Evolutionary conservation across 805 yeast species (phyloP).

Genomic region (Hagleromyces aurorensis): DNA sequence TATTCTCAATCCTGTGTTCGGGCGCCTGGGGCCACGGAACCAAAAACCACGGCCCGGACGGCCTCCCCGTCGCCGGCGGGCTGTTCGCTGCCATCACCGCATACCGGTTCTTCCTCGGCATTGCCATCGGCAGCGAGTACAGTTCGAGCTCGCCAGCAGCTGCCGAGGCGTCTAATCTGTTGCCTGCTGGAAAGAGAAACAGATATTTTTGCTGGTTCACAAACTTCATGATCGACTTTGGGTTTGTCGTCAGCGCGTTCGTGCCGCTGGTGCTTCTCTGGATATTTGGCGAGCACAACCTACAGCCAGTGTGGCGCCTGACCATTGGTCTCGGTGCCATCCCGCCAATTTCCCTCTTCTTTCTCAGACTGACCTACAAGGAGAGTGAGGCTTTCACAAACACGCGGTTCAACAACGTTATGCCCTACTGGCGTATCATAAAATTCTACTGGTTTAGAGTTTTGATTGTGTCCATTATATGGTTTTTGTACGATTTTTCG

Average conservation of each 20-base stretch:
- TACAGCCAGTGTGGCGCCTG: conserved; percentile 85
- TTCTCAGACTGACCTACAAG: conserved; percentile 64
- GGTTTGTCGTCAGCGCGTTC: conserved; percentile 76
- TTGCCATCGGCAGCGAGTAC: conserved; percentile 92
- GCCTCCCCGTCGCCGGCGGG: too few relatives aligned
- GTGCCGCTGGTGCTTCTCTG: conserved; percentile 81
- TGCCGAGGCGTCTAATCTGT: conserved; percentile 76
- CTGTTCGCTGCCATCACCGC: conserved; percentile 75
- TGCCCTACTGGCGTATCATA: conserved; percentile 60
- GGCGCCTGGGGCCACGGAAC: conserved; percentile 78
- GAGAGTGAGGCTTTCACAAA: conserved; percentile 69
- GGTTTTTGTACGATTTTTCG: conserved; percentile 90
- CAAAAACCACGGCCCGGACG: conserved; percentile 41
- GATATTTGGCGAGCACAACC: conserved; percentile 65
- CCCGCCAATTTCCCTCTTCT: conserved; percentile 72
- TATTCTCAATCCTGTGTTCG: conserved; percentile 71
- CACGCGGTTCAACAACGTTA: conserved; percentile 54
- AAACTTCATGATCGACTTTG: conserved; percentile 76
- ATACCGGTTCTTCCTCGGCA: conserved; percentile 80
- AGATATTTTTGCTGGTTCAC: conserved; percentile 88
- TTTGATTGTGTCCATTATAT: conserved; percentile 59
- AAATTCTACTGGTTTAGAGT: conserved; percentile 84
- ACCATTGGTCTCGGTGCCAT: conserved; percentile 86
- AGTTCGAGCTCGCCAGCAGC: conserved; percentile 92
- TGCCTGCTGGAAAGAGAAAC: conserved; percentile 80